Evolutionary conservation across 768 basidiomycete species (phyloP), one percentile per base, ranked within the genome.

Genomic region (Phlebiopsis gigantea): DNA sequence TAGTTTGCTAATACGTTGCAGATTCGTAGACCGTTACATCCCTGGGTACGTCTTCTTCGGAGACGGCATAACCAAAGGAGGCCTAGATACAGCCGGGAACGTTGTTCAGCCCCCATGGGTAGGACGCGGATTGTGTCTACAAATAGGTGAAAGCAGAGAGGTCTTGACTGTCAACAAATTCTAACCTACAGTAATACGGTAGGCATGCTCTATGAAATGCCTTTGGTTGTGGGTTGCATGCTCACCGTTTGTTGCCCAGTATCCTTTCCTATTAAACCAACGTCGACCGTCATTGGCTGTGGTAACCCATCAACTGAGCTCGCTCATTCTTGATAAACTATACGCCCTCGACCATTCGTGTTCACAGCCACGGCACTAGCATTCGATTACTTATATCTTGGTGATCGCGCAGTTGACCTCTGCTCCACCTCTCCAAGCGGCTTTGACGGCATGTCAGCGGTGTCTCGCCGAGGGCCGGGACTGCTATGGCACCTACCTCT

Each of bases 1-100:
- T 10, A 39, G 12, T 39, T 21, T 21, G 26, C 58, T 22, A 49
- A 57, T 46, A 50, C 21, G 53, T 5, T 21, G 26, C 24, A 92
- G 89, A 31, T 96, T 96, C 66, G 84, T 95, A 5, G 89, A 93
- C 69, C 84, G 95, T 4, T 97, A 97, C 69, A 93, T 98, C 62
- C 94, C 94, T 1, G 91, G 89, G 2, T 98, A 97, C 66, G 84
- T 96, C 58, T 87, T 95, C 67, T 98, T 90, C 65, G 83, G 79
- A 3, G 81, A 82, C 21, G 82, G 85, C 10, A 72, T 88, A 4
- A 61, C 51, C 9, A 61, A 64, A 5, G 78, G 79, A 43, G 57
- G 53, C 54, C 26, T 62, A 14, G 60, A 62, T 21, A 55, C 53
- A 9, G 51, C 55, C 28, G 68, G 63, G 1, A 48, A 46, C 15